Percentiles rank a stretch among this genome's conserved stretches.
phyloP scores from a whole-genome alignment of 306 rosid genomes.

The Cicer judaicum region DNA sequence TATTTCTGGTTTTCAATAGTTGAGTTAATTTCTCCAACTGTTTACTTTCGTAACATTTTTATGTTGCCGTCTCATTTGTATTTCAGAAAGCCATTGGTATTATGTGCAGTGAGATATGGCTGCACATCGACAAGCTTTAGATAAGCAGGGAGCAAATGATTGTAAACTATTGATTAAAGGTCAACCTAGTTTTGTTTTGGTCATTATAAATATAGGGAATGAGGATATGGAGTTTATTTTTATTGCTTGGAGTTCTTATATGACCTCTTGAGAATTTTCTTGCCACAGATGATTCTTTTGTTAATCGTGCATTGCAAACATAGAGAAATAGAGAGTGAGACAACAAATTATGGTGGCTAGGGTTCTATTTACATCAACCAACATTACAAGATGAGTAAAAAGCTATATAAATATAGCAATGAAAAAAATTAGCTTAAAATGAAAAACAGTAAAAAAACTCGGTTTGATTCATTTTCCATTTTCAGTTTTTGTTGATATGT shows the following conservation, averaged over 20 bases:
- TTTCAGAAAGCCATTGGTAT: neutral
- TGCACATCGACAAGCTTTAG: neutral
- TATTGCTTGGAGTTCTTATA: neutral
- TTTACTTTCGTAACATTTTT: neutral
- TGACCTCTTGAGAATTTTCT: constrained; percentile 23
- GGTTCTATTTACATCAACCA: constrained; percentile 7
- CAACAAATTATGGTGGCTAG: neutral
- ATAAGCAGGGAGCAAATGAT: neutral
- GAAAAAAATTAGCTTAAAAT: neutral
- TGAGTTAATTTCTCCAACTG: neutral
- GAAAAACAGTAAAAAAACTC: neutral
- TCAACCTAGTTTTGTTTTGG: constrained; percentile 1
- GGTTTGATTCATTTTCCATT: neutral
- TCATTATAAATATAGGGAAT: neutral
- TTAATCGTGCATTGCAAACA: neutral
- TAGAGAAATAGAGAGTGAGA: neutral
- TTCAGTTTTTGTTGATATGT: neutral
- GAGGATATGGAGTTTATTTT: neutral
- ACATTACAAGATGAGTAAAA: neutral
- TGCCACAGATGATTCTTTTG: constrained; percentile 12
- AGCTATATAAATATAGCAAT: neutral
- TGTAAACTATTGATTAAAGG: neutral
- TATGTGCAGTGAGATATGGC: neutral
- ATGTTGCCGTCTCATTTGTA: neutral
- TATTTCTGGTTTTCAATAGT: neutral